These are phyloP conservation scores for Lachancea cidri DNA, from an alignment of 805 yeast species.

Conservation along the genomic window DNA sequence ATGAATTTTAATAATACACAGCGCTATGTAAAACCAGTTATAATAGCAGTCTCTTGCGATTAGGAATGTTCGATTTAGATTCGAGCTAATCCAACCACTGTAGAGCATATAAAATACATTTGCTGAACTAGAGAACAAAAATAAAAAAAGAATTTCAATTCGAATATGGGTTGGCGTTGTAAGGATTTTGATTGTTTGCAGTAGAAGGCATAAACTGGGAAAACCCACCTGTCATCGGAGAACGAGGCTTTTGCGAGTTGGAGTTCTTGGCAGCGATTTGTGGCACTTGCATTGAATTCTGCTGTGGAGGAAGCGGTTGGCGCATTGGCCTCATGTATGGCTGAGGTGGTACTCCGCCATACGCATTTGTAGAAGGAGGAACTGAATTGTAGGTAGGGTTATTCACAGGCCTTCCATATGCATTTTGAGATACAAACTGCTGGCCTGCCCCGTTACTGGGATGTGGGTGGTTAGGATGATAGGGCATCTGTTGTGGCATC, in stretches of 20 bases:
- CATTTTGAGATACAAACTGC: background rate
- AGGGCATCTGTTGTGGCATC: constrained; percentile 12
- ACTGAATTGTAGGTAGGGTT: too few species aligned
- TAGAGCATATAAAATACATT: too few species aligned
- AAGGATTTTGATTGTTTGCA: constrained; percentile 22
- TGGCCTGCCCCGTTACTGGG: background rate
- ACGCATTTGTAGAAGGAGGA: too few species aligned
- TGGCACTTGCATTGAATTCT: constrained; percentile 8
- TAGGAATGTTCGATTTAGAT: too few species aligned
- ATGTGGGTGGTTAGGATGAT: background rate
- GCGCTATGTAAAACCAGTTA: background rate
- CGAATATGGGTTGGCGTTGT: constrained; percentile 12
- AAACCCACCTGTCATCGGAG: constrained; percentile 24
- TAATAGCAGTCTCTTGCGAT: background rate
- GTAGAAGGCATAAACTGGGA: constrained; percentile 32
- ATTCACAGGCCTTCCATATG: background rate
- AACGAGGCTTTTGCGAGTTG: constrained; percentile 10
- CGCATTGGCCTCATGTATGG: constrained; percentile 1
- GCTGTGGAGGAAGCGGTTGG: constrained; percentile 6
- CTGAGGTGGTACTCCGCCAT: constrained; percentile 3
- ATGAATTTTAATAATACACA: background rate
- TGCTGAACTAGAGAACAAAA: too few species aligned
- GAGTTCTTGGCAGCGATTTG: constrained; percentile 2
- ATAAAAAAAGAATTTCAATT: background rate
- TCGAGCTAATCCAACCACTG: too few species aligned